These are phyloP conservation scores for Dothideomycetes sp. DNA, from an alignment of 2,329 filamentous ascomycete genomes.

Conservation along the genomic window DNA sequence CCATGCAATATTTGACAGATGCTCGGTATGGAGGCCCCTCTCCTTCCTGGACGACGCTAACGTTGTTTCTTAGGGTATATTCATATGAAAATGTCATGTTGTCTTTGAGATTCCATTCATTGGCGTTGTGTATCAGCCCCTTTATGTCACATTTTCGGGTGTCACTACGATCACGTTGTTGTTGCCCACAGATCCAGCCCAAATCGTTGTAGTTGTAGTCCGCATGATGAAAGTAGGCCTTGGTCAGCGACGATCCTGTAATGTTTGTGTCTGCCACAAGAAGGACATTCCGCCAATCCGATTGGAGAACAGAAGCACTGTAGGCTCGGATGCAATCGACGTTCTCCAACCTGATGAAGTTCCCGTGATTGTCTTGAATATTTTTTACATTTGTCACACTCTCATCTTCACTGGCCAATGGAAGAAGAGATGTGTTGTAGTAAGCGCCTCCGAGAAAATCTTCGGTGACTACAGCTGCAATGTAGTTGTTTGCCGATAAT, in stretches of 20 bases:
- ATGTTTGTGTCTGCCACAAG: background rate
- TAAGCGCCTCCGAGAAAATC: constrained; percentile 8
- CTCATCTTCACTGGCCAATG: background rate
- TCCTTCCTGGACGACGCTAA: too few relatives aligned
- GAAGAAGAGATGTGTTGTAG: background rate
- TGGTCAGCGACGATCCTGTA: background rate
- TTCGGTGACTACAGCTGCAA: constrained; percentile 13
- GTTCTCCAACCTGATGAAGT: constrained; percentile 4
- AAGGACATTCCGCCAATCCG: background rate
- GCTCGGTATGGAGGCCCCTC: too few relatives aligned
- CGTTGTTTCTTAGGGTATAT: too few relatives aligned
- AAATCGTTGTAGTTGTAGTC: background rate
- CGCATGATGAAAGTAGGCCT: background rate
- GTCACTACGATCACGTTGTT: background rate
- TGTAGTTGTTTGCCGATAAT: constrained; percentile 19
- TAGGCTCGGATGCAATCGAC: constrained; percentile 8
- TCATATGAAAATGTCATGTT: too few relatives aligned
- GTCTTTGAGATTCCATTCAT: background rate
- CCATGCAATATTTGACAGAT: background rate
- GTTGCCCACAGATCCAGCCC: background rate
- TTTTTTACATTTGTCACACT: background rate
- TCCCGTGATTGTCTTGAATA: background rate
- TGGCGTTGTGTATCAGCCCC: background rate
- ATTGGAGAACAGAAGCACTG: background rate
- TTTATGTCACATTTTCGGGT: background rate